phyloP scores from a whole-genome alignment of 495 filamentous ascomycete species.

The Diplogelasinospora grovesii region DNA sequence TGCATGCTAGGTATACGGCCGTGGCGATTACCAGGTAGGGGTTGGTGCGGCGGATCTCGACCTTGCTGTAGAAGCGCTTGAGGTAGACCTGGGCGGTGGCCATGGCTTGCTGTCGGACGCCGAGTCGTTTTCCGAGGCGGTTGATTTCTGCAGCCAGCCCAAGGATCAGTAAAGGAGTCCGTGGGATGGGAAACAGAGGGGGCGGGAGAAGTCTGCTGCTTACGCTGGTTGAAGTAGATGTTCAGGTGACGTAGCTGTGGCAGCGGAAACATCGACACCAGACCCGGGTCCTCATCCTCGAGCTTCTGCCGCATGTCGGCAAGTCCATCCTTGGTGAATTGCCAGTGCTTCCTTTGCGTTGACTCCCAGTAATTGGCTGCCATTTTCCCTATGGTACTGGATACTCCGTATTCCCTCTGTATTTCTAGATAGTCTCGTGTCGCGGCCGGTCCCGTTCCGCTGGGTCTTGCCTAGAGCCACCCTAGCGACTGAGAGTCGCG shows the following conservation, averaged over 20 bases:
- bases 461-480: too few species aligned
- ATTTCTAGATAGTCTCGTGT: too few species aligned
- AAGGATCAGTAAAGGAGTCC: not conserved
- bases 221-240: slow-evolving; percentile 90
- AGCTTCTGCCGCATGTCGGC: slow-evolving; percentile 64
- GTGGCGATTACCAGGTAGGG: slow-evolving; percentile 88
- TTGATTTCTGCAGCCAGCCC: slow-evolving; percentile 54
- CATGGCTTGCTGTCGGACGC: slow-evolving; percentile 82
- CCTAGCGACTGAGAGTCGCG: too few species aligned
- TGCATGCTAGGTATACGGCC: slow-evolving; percentile 90
- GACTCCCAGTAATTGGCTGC: slow-evolving; percentile 97
- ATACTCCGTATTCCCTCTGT: too few species aligned
- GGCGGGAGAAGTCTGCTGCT: slow-evolving; percentile 20
- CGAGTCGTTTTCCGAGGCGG: slow-evolving; percentile 71
- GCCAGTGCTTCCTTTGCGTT: slow-evolving; percentile 83
- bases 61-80: slow-evolving; percentile 85
- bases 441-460: too few species aligned
- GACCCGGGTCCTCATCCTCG: slow-evolving; percentile 60
- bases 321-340: slow-evolving; percentile 75
- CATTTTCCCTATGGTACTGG: slow-evolving; percentile 45
- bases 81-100: slow-evolving; percentile 94
- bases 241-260: slow-evolving; percentile 76
- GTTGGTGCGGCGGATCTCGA: slow-evolving; percentile 88
- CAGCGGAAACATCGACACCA: slow-evolving; percentile 71
- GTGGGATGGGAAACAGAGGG: not conserved